phyloP scores from a whole-genome alignment of 2,329 filamentous ascomycete species.

The Sphaerulina vaccinii region DNA sequence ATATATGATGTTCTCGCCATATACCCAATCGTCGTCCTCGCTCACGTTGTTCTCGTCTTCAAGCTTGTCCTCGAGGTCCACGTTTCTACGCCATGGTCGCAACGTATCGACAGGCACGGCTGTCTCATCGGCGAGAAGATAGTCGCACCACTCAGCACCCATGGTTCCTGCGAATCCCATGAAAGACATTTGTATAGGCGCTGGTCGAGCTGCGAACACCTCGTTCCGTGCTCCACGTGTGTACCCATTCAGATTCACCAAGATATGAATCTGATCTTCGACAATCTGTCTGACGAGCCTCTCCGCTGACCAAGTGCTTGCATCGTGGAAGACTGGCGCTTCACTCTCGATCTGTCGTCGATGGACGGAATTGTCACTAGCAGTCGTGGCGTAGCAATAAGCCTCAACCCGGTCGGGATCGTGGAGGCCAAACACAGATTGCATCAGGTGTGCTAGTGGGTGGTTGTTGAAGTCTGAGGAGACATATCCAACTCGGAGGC shows the following conservation, averaged over 20 bases:
- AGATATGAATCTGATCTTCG: slow-evolving; percentile 83
- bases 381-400: slow-evolving; percentile 92
- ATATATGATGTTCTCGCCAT: slow-evolving; percentile 95
- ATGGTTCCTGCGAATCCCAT: slow-evolving; percentile 98
- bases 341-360: slow-evolving; percentile 90
- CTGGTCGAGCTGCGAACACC: slow-evolving; percentile 89
- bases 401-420: slow-evolving; percentile 71
- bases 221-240: slow-evolving; percentile 96
- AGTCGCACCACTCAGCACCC: slow-evolving; percentile 98
- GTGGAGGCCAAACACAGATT: slow-evolving; percentile 95
- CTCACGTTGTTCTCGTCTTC: slow-evolving; percentile 65
- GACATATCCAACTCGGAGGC: slow-evolving; percentile 90
- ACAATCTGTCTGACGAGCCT: slow-evolving; percentile 82
- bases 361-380: slow-evolving; percentile 84
- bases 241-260: slow-evolving; percentile 97
- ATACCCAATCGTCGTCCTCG: slow-evolving; percentile 74
- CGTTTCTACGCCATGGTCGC: slow-evolving; percentile 73
- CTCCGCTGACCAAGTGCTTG: slow-evolving; percentile 81
- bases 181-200: slow-evolving; percentile 98
- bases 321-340: slow-evolving; percentile 86
- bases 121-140: slow-evolving; percentile 84
- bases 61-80: slow-evolving; percentile 67
- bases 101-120: slow-evolving; percentile 81
- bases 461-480: slow-evolving; percentile 99
- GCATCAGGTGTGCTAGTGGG: slow-evolving; percentile 94